phyloP scores from a whole-genome alignment of 805 yeast genomes.

The Saccharomycopsis lassenensis region DNA sequence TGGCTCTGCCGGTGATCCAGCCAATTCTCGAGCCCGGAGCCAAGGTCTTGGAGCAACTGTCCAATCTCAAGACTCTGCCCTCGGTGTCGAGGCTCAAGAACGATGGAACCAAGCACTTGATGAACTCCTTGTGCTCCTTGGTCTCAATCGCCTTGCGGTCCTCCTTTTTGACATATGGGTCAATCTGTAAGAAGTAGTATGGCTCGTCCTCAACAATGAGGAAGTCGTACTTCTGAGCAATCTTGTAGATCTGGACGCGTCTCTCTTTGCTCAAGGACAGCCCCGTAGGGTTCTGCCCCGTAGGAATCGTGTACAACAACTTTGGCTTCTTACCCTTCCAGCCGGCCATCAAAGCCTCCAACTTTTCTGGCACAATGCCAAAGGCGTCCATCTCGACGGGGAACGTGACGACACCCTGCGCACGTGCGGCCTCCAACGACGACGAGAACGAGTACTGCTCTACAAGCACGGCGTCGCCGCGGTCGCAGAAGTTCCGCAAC shows the following conservation, averaged over 20 bases:
- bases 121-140: constrained; percentile 50
- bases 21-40: constrained; percentile 90
- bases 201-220: constrained; percentile 93
- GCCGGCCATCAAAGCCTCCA: constrained; percentile 47
- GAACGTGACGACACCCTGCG: constrained; percentile 54
- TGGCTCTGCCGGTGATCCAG: constrained; percentile 71
- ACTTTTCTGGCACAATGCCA: constrained; percentile 67
- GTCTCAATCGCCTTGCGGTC: constrained; percentile 27
- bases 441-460: constrained; percentile 81
- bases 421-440: constrained; percentile 71
- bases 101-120: constrained; percentile 60
- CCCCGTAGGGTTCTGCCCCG: constrained; percentile 98
- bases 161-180: constrained; percentile 44
- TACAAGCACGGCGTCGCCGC: constrained; percentile 73
- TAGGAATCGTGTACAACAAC: constrained; percentile 79
- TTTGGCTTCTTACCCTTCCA: constrained; percentile 77
- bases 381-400: constrained; percentile 70
- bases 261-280: constrained; percentile 69
- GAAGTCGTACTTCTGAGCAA: constrained; percentile 80
- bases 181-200: constrained; percentile 94
- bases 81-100: constrained; percentile 68
- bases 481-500: constrained; percentile 62
- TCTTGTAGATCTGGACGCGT: constrained; percentile 60
- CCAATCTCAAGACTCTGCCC: constrained; percentile 84
- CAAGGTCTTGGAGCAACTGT: constrained; percentile 80